phyloP scores from a whole-genome alignment of 306 rosid genomes.

The Inga leiocalycina region DNA sequence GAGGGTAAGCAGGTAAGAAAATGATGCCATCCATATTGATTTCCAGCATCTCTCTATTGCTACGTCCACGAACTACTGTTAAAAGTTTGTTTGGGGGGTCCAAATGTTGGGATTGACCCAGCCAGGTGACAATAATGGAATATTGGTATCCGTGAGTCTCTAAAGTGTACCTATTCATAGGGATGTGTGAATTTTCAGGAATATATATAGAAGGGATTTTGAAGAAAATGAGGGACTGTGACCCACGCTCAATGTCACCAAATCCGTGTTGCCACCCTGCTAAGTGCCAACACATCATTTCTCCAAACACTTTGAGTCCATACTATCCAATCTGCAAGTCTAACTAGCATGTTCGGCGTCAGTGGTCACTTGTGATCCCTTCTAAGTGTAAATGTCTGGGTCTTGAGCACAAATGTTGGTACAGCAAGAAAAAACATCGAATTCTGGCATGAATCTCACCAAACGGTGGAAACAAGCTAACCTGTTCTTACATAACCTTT shows the following conservation, averaged over 20 bases:
- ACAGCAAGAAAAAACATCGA: too few relatives aligned
- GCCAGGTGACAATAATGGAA: neutral
- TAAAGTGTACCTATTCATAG: neutral
- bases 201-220: too few relatives aligned
- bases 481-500: too few relatives aligned
- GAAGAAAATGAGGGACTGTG: neutral
- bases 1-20: too few relatives aligned
- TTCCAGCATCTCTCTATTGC: neutral
- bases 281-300: neutral
- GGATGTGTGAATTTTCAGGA: neutral
- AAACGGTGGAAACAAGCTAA: neutral
- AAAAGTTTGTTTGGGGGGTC: neutral
- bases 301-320: neutral
- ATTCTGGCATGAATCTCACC: neutral
- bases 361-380: neutral
- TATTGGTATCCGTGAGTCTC: neutral
- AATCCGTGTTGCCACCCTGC: neutral
- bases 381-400: neutral
- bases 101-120: neutral
- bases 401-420: too few relatives aligned
- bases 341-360: neutral
- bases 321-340: neutral
- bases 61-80: neutral
- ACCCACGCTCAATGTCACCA: neutral
- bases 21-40: neutral